phyloP scores from a whole-genome alignment of 768 basidiomycete genomes.

The Psilocybe azurescens region DNA sequence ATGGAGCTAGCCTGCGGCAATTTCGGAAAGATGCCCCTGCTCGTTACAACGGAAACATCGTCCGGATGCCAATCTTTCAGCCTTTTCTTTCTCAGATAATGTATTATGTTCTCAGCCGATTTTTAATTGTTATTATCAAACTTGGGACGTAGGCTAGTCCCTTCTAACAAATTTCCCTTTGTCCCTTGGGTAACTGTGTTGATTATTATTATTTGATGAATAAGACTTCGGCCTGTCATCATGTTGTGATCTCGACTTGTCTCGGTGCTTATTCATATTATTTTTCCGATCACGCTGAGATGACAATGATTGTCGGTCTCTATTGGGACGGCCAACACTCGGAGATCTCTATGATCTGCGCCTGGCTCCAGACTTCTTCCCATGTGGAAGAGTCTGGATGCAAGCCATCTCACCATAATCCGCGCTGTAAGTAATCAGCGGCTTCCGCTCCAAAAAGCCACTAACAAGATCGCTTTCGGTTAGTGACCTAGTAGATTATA shows the following conservation, averaged over 20 bases:
- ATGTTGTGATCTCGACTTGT: background rate
- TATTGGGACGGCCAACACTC: constrained; percentile 6
- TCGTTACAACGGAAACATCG: no score
- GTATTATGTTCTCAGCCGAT: no score
- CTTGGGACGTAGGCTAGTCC: no score
- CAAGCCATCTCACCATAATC: constrained; percentile 31
- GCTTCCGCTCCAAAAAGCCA: constrained; percentile 41
- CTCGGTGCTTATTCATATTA: background rate
- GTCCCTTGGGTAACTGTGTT: no score
- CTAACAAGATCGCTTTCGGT: constrained; percentile 34
- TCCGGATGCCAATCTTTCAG: no score
- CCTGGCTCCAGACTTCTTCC: constrained; percentile 12
- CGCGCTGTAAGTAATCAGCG: constrained; percentile 25
- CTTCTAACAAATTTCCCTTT: no score
- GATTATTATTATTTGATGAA: no score
- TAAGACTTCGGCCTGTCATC: no score
- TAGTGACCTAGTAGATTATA: constrained; percentile 37
- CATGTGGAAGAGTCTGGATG: constrained; percentile 31
- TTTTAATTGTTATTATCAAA: no score
- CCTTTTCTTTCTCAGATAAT: no score
- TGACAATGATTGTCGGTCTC: background rate
- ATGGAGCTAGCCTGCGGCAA: no score
- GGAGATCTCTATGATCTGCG: constrained; percentile 20
- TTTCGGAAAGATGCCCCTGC: no score
- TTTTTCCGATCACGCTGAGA: background rate